Percentiles rank a stretch among this genome's conserved stretches.
phyloP scores from a whole-genome alignment of 2,329 filamentous ascomycete species.

The Madurella mycetomatis region DNA sequence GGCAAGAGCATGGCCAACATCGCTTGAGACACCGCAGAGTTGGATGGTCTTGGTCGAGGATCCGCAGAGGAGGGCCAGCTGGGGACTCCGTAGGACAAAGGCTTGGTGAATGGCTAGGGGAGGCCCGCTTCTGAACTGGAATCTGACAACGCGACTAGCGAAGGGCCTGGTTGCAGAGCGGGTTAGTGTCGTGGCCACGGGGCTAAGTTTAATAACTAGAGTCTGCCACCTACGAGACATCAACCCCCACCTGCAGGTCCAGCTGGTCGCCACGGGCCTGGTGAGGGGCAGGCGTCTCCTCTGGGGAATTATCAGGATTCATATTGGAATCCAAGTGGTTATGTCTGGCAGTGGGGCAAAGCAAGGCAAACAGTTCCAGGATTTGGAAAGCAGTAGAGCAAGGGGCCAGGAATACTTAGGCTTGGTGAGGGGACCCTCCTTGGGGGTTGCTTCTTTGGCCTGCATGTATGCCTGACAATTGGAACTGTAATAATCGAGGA shows the following conservation, averaged over 20 bases:
- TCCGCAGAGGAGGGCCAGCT: slow-evolving; percentile 7
- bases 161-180: slow-evolving; percentile 8
- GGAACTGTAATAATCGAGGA: not conserved
- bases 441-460: not conserved
- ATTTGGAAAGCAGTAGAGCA: no score
- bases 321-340: no score
- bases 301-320: no score
- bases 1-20: slow-evolving; percentile 18
- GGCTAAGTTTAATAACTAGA: no score
- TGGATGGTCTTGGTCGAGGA: slow-evolving; percentile 1
- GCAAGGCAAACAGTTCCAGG: not conserved
- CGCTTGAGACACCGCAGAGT: slow-evolving; percentile 6
- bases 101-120: slow-evolving; percentile 9
- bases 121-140: slow-evolving; percentile 3
- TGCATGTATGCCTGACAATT: not conserved
- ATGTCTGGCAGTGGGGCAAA: not conserved
- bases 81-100: slow-evolving; percentile 7
- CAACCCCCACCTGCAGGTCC: not conserved
- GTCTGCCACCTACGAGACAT: not conserved
- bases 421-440: no score
- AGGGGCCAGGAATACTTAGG: no score
- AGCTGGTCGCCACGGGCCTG: no score
- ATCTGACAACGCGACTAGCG: slow-evolving; percentile 1
- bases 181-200: not conserved
- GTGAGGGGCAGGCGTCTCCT: no score